Evolutionary conservation across 1,284 basidiomycete genomes (phyloP).

Genomic region (Trametes sp.): DNA sequence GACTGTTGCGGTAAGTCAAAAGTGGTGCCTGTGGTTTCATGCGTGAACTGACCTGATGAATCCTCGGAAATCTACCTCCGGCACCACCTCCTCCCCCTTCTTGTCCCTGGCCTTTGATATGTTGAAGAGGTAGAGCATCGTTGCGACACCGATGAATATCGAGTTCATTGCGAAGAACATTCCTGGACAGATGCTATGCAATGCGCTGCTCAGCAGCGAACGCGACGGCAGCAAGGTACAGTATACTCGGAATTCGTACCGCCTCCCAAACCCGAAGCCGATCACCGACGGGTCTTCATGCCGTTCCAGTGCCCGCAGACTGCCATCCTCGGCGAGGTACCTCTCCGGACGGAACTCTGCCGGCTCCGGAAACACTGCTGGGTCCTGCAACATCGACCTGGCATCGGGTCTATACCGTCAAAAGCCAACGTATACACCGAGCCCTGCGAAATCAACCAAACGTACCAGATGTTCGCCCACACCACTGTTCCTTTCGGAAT

Average conservation of each 20-base stretch:
- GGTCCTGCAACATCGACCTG: constrained; percentile 43
- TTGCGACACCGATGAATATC: constrained; percentile 43
- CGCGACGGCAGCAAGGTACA: too few species aligned
- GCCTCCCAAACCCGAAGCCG: constrained; percentile 39
- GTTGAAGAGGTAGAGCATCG: constrained; percentile 41
- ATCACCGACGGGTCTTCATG: constrained; percentile 32
- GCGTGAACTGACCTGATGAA: constrained; percentile 38
- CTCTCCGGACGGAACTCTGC: constrained; percentile 37
- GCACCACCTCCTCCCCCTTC: constrained; percentile 41
- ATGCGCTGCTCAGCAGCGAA: not conserved
- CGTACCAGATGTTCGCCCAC: constrained; percentile 47
- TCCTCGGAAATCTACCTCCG: constrained; percentile 41
- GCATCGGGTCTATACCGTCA: too few species aligned
- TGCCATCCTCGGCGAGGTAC: constrained; percentile 30
- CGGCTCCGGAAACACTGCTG: constrained; percentile 35
- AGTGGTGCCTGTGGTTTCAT: not conserved
- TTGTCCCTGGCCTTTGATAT: constrained; percentile 40
- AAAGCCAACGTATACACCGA: not conserved
- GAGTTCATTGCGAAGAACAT: constrained; percentile 44
- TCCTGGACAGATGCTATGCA: constrained; percentile 43
- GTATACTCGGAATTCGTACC: constrained; percentile 21
- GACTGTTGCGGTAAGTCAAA: constrained; percentile 18
- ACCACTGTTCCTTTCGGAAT: constrained; percentile 42
- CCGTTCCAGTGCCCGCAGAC: constrained; percentile 25
- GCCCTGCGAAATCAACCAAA: not conserved